These are phyloP conservation scores for Globisporangium camurandrum DNA, from an alignment of 352 stramenopile species.

Conservation along the genomic window DNA sequence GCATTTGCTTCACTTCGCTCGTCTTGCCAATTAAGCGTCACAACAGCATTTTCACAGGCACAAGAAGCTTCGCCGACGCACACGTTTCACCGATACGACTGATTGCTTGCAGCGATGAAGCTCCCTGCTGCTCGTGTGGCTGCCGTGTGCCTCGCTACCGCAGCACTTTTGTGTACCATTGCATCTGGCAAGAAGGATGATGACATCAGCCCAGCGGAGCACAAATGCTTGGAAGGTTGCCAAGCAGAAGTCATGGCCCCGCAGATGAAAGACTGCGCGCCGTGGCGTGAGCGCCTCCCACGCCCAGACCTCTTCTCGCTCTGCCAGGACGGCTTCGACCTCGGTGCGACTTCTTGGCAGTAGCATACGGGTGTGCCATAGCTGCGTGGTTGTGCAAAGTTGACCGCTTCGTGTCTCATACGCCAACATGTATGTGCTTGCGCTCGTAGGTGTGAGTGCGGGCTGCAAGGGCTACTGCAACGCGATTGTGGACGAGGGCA, in stretches of 20 bases:
- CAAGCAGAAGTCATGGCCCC: conserved; percentile 34
- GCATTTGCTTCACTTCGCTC: no score
- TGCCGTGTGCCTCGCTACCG: not conserved
- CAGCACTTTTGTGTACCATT: no score
- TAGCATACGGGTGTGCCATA: no score
- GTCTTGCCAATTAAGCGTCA: no score
- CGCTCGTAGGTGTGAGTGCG: conserved; percentile 23
- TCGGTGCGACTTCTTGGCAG: not conserved
- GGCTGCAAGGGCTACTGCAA: conserved; percentile 34
- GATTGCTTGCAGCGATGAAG: no score
- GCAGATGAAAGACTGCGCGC: conserved; percentile 27
- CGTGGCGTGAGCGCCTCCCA: conserved; percentile 32
- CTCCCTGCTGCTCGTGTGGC: not conserved
- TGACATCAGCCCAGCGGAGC: not conserved
- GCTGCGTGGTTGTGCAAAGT: no score
- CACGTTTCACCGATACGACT: no score
- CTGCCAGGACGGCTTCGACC: conserved; percentile 36
- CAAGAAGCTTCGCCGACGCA: no score
- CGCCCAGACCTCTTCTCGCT: conserved; percentile 43
- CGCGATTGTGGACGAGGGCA: conserved; percentile 13
- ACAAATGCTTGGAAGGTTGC: conserved; percentile 22
- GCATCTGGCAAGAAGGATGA: no score
- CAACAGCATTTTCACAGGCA: no score
- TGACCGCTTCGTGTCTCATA: no score
- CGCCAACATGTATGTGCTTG: no score